Evolutionary conservation across 352 stramenopile genomes (phyloP), one percentile per base, ranked within the genome.

Genomic region (Plasmopara muralis): DNA sequence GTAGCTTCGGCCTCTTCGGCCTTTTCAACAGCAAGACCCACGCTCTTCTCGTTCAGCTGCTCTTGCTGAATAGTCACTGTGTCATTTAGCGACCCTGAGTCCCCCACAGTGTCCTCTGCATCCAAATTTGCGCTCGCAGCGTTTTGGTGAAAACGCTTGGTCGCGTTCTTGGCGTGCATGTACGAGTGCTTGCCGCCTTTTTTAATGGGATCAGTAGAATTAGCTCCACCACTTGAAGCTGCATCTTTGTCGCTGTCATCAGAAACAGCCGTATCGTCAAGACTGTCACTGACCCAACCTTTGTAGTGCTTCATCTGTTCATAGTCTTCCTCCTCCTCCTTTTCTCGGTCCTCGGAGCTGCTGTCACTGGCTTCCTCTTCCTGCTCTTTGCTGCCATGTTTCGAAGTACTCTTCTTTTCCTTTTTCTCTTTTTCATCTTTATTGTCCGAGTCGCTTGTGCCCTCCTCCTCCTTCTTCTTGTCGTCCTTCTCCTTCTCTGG

Each of bases 221-320:
- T 59, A 18, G 44, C 57, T 9, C 46, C 47, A 48, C 50, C 56
- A 20, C 60, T 69, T n/a, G 58, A 57, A 8, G 66, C 56, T 5
- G 58, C 40, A 37, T 72, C 63, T n/a, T 57, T 40, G 20, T 35
- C 31, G 6, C 46, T 37, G 39, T 68, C 64, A 18, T 57, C 47
- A 5, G 33, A 69, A 28, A 20, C 53, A 64, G 2, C 42, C 56
- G 47, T 70, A 60, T 25, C 48, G 43, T 72, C 63, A 29, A 58
- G 43, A 25, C 48, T 46, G 40, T 68, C 64, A 29, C 54, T 55
- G 37, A 67, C 29, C 37, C 54, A 65, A 3, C 50, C 60, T 56
- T 72, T 67, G 33, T 70, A 42, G 42, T 72, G 53, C 30, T 56
- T 53, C 33, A 55, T 68, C 29, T 64, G 44, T 43, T 68, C 31